Conservation (phyloP, 768 basidiomycete species). For the Pholiota molesta region DNA sequence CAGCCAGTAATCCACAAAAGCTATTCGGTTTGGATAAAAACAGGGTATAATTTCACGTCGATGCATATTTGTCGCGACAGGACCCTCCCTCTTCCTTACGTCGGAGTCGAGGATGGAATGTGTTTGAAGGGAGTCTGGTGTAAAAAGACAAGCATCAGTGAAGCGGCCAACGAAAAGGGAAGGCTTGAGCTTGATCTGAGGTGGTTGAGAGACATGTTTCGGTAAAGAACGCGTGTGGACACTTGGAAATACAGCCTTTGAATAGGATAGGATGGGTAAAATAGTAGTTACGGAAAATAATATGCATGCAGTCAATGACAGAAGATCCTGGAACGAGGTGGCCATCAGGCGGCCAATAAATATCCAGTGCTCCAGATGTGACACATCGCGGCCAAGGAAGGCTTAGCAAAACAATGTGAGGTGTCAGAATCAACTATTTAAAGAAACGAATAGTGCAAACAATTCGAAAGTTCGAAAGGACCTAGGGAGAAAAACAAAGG, state of each 20-base stretch:
- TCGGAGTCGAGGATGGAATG: too few species aligned
- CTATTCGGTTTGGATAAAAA: too few species aligned
- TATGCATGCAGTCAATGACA: background rate
- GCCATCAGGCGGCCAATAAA: background rate
- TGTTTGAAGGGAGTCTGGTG: background rate
- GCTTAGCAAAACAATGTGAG: background rate
- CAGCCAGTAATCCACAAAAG: too few species aligned
- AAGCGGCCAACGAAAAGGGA: background rate
- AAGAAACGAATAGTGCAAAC: background rate
- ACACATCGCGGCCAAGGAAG: background rate
- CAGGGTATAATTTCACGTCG: too few species aligned
- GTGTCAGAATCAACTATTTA: background rate
- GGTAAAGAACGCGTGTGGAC: conserved; percentile 1
- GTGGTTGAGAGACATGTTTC: background rate
- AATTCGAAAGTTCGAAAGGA: background rate
- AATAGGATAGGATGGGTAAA: conserved; percentile 9
- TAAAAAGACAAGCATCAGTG: background rate
- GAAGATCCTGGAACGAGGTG: background rate
- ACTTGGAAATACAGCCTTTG: conserved; percentile 9
- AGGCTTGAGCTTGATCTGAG: conserved; percentile 1
- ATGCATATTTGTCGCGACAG: too few species aligned
- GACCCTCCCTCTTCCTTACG: too few species aligned
- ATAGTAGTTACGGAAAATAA: conserved; percentile 1
- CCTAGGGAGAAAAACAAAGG: background rate
- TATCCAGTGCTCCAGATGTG: background rate